A percentile compares a stretch with the other conserved stretches of the same genome.
Conservation (phyloP, 805 yeast species). For the Candida bentonensis region DNA sequence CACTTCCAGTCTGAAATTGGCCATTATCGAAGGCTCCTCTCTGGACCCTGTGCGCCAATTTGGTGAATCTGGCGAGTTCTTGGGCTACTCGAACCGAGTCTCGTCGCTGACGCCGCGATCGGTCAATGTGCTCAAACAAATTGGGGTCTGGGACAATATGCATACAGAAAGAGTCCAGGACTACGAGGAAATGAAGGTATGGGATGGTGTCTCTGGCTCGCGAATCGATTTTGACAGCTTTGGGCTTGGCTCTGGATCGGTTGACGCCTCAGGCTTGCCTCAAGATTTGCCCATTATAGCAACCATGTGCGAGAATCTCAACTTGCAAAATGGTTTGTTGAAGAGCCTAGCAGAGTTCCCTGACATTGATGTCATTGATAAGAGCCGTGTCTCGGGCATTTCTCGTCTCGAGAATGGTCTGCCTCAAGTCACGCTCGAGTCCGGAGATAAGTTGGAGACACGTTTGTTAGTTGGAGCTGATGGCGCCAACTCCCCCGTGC, state of each 20-base stretch:
- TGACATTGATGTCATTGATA: constrained; percentile 3
- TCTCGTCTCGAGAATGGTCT: constrained; percentile 24
- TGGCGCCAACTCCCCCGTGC: constrained; percentile 88
- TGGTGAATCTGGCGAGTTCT: constrained; percentile 25
- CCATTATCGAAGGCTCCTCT: constrained; percentile 61
- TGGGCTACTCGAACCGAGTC: constrained; percentile 59
- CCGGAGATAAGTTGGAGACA: constrained; percentile 50
- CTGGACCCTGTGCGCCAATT: constrained; percentile 39
- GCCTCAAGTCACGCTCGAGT: constrained; percentile 61
- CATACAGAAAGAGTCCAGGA: constrained; percentile 57
- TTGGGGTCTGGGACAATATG: constrained; percentile 67
- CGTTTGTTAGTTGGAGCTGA: constrained; percentile 88
- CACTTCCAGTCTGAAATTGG: constrained; percentile 45
- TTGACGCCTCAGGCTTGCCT: constrained; percentile 6
- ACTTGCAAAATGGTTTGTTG: constrained; percentile 64
- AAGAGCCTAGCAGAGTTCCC: constrained; percentile 26
- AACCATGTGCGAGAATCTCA: constrained; percentile 79
- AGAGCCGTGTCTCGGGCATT: constrained; percentile 1
- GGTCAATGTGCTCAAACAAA: constrained; percentile 44
- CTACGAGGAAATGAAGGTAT: constrained; percentile 71
- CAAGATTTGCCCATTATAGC: constrained; percentile 32
- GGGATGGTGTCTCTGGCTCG: constrained; percentile 69
- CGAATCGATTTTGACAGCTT: constrained; percentile 57
- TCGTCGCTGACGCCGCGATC: constrained; percentile 78
- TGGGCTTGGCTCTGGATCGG: constrained; percentile 19